These are phyloP conservation scores for Oryza australiensis DNA, from an alignment of 176 grass and related monocot genomes.

Conservation along the genomic window DNA sequence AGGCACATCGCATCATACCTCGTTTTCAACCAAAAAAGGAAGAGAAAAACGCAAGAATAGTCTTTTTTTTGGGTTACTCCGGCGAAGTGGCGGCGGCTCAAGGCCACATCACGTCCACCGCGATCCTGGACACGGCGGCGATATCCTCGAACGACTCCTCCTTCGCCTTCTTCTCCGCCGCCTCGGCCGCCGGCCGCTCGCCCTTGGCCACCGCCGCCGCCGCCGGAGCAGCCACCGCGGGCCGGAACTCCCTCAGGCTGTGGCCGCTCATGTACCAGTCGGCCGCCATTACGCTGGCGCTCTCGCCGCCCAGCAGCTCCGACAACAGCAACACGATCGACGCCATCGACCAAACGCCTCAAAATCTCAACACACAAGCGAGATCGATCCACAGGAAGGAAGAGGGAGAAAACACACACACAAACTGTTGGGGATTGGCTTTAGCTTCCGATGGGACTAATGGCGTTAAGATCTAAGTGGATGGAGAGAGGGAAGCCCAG, in stretches of 20 bases:
- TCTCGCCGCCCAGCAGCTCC: slow-evolving; percentile 50
- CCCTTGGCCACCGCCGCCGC: background rate
- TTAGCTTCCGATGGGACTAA: background rate
- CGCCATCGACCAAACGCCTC: slow-evolving; percentile 30
- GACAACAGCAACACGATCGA: slow-evolving; percentile 51
- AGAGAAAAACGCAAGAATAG: background rate
- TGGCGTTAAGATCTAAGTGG: no score
- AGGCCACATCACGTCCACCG: slow-evolving; percentile 54
- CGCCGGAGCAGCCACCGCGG: background rate
- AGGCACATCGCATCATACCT: background rate
- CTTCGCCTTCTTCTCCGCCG: background rate
- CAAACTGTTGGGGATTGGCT: background rate
- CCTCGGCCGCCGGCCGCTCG: background rate
- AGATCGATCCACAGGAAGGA: no score
- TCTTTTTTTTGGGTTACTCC: background rate
- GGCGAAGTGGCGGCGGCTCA: background rate
- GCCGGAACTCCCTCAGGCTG: slow-evolving; percentile 35
- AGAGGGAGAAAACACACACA: background rate
- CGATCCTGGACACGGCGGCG: background rate
- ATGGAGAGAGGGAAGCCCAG: background rate
- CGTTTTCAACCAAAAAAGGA: background rate
- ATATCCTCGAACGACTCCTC: slow-evolving; percentile 42
- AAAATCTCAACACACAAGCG: no score
- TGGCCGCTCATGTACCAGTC: slow-evolving; percentile 41
- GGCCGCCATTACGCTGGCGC: slow-evolving; percentile 41